phyloP scores from a whole-genome alignment of 108 stramenopile species.

The Nannochloropsis salina region DNA sequence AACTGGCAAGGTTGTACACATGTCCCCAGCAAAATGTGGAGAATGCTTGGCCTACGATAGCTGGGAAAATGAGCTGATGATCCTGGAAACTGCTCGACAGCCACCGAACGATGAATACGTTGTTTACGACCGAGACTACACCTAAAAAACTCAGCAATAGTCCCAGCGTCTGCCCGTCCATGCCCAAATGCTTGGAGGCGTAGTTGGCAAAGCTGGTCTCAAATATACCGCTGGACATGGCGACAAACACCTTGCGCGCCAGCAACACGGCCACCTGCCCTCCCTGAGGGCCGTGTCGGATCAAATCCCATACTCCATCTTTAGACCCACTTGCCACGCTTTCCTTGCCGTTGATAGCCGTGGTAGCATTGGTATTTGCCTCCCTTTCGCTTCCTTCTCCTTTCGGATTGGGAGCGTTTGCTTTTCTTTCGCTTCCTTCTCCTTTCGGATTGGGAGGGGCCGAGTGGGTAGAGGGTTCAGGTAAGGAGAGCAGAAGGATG shows the following conservation, averaged over 20 bases:
- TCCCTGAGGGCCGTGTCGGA: neutral
- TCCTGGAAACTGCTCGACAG: neutral
- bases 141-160: neutral
- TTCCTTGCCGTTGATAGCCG: neutral
- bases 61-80: neutral
- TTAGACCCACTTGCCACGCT: too few species aligned
- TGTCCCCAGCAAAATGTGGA: neutral
- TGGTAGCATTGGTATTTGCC: neutral
- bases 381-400: neutral
- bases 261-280: neutral
- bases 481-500: conserved; percentile 10
- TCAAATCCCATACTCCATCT: neutral
- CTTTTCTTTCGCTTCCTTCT: neutral
- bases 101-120: conserved; percentile 1
- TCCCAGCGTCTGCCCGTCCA: conserved; percentile 6
- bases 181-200: conserved; percentile 3
- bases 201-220: neutral
- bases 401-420: neutral
- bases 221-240: conserved; percentile 6
- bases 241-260: neutral
- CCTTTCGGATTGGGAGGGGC: neutral
- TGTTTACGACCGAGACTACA: neutral
- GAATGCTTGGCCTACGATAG: neutral
- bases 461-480: neutral
- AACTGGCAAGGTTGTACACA: neutral